Evolutionary conservation across 2,329 filamentous ascomycete species (phyloP), one percentile per base, ranked within the genome.

Genomic region (Ophiostoma fasciatum): DNA sequence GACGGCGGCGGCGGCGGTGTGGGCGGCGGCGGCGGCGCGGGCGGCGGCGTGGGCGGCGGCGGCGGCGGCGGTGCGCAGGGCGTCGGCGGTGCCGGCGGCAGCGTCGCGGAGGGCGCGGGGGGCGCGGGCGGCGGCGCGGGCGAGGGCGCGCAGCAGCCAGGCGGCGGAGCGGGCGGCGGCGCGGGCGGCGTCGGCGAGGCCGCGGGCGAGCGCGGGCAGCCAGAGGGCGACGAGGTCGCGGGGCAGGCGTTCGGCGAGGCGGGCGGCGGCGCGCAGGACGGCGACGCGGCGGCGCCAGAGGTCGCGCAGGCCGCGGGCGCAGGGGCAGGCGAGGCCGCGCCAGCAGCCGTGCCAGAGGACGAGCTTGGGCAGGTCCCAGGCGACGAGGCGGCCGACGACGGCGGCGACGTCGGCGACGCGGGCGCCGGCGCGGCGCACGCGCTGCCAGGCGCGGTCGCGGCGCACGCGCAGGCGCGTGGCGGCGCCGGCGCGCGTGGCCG

Each of bases 401-500:
- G 21, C 21, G 7, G 21, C 14, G 26, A 39, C 36, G 21, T 12
- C 25, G 13, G 21, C 31, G 15, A 51, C 38, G n/a, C 22, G 22
- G 11, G 7, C 7, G 15, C 5, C 32, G 2, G 32, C 18, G 9
- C 22, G 21, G 8, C 17, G 14, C 13, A 26, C 18, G 1, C 49
- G 40, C 10, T 43, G 28, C 41, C 57, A 48, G 10, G 54, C 52
- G 5, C 44, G 45, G 9, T 33, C 42, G 29, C 60, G 55, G 1
- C 50, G 44, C n/a, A 43, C 40, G 37, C 48, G 49, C 52, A 60
- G 60, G 8, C 62, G 46, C 15, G 46, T 41, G 50, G 54, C 58
- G 3, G 53, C 56, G 4, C 61, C 62, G 3, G 46, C 54, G 0
- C 62, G 48, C 0, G 60, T 48, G 0, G 43, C 28, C 0, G 63